These are phyloP conservation scores for Leishmania amazonensis DNA, from an alignment of 208 protist species.

Conservation along the genomic window DNA sequence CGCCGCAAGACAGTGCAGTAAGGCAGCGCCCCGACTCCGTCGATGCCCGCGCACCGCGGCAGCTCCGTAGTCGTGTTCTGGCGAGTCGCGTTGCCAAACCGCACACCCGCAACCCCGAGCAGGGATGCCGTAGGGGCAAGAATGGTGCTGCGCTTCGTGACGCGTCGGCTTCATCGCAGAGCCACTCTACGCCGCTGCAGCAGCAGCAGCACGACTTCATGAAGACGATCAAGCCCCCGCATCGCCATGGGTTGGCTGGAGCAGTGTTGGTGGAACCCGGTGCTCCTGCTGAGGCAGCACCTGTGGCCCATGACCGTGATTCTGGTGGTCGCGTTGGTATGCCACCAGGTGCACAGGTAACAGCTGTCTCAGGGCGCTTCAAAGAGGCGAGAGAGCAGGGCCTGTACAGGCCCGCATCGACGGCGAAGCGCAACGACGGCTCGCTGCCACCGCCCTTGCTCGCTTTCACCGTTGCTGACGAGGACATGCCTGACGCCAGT, in stretches of 20 bases:
- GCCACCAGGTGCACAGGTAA: not conserved
- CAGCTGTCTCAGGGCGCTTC: not conserved
- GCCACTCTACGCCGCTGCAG: not conserved
- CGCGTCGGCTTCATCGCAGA: not conserved
- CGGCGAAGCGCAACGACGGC: not conserved
- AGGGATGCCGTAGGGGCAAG: not conserved
- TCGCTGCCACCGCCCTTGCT: not conserved
- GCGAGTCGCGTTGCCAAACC: conserved; percentile 12
- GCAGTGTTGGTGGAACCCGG: not conserved
- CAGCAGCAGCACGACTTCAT: conserved; percentile 12
- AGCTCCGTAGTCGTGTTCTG: conserved; percentile 18
- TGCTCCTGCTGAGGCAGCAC: not conserved
- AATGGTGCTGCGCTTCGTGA: not conserved
- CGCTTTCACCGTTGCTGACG: not conserved
- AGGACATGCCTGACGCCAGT: not conserved
- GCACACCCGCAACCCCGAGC: not conserved
- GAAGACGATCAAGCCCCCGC: conserved; percentile 24
- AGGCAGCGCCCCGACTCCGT: not conserved
- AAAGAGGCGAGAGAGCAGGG: not conserved
- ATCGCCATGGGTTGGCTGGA: conserved; percentile 17
- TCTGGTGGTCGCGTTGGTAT: not conserved
- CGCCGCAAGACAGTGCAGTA: not conserved
- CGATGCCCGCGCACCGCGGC: conserved; percentile 3
- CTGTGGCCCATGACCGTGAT: not conserved
- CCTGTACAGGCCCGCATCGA: not conserved